phyloP scores from a whole-genome alignment of 371 early-diverging fungal species.

The Gilbertella persicaria region DNA sequence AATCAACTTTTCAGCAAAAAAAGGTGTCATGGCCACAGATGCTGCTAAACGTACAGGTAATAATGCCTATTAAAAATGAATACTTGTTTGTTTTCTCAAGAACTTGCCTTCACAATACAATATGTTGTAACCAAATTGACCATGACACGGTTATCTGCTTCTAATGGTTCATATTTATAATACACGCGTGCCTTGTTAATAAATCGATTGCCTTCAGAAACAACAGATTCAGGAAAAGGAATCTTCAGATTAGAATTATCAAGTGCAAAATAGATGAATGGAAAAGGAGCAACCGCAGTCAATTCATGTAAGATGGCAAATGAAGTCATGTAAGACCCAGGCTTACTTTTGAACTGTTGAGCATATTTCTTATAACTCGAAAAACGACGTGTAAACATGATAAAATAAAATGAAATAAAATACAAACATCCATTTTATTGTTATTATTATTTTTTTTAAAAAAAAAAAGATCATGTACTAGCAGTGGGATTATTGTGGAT shows the following conservation, averaged over 20 bases:
- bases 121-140: slow-evolving; percentile 80
- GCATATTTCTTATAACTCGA: slow-evolving; percentile 45
- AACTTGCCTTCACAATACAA: slow-evolving; percentile 75
- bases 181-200: slow-evolving; percentile 57
- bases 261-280: slow-evolving; percentile 71
- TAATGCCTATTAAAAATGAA: slow-evolving; percentile 30
- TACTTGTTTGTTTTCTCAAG: neutral
- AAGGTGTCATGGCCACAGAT: slow-evolving; percentile 72
- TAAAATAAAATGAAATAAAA: too few species aligned
- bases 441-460: neutral
- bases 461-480: neutral
- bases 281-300: slow-evolving; percentile 85
- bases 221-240: slow-evolving; percentile 65
- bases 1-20: slow-evolving; percentile 53
- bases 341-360: slow-evolving; percentile 69
- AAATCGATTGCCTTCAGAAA: slow-evolving; percentile 72
- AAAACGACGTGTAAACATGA: neutral
- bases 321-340: slow-evolving; percentile 77
- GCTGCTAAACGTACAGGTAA: slow-evolving; percentile 70
- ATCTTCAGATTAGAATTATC: slow-evolving; percentile 53
- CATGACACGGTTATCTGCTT: slow-evolving; percentile 57
- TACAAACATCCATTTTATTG: neutral
- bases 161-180: slow-evolving; percentile 56
- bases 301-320: slow-evolving; percentile 89
- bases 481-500: slow-evolving; percentile 15